Evolutionary conservation across 2,329 filamentous ascomycete species (phyloP), one percentile per base, ranked within the genome.

Genomic region (Venturia nashicola): DNA sequence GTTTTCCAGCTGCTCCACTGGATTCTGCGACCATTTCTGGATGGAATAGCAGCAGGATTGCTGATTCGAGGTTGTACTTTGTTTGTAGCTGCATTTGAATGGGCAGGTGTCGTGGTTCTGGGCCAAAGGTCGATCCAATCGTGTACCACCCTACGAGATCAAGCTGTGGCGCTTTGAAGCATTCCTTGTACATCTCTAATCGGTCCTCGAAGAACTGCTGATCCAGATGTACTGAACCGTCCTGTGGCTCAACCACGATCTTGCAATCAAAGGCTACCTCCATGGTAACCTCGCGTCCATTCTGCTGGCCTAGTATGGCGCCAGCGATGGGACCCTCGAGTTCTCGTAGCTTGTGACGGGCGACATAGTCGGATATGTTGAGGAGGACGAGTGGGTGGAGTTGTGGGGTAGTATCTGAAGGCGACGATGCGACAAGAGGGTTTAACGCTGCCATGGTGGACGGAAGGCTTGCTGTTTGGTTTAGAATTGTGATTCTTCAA

Each of bases 351-450:
- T 87, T 90, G 75, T 96, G 92, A 66, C 94, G 86, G 65, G 93
- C 96, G 74, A 97, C 91, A 75, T 96, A 95, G 76, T 99, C 94
- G 69, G 93, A 96, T 71, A 99, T 94, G 68, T 89, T 95, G 76
- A 99, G 89, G 68, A 97, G 88, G 62, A 96, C 92, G 60, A 99
- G 86, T 34, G 94, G 94, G 72, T 99, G 94, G 20, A 99, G 85
- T 69, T 91, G 86, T 55, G 95, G 84, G 61, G 86, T 85, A 23
- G 87, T 87, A 75, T 94, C 90, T 51, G 84, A 85, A 14, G 62
- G 62, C 51, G 51, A 36, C 16, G 51, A 57, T 57, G 51, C 51
- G 27, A 57, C 51, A 36, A 57, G 51, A 57, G 51, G 51, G 18
- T 57, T 57, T 36, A 32, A 36, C 51, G 51, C 32, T 16, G 51